phyloP scores from a whole-genome alignment of 129 eudicot genomes.

The Rutidosis leptorrhynchoides region DNA sequence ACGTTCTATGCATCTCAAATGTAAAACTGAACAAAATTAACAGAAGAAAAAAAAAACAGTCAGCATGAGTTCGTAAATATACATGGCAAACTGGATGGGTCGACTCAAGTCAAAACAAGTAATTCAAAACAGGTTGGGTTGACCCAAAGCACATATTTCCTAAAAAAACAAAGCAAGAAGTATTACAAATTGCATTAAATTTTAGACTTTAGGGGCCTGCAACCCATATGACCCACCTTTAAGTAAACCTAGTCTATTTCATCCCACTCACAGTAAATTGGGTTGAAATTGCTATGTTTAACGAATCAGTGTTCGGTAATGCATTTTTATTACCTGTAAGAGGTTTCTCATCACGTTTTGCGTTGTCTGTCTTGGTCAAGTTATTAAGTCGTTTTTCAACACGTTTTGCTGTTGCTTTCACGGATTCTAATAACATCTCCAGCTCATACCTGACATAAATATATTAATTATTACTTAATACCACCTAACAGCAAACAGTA shows the following conservation, averaged over 20 bases:
- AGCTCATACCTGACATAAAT: conserved; percentile 71
- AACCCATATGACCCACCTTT: background rate
- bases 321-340: conserved; percentile 55
- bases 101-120: background rate
- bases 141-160: background rate
- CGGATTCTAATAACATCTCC: conserved; percentile 88
- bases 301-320: background rate
- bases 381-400: conserved; percentile 72
- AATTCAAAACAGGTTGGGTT: background rate
- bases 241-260: background rate
- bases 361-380: conserved; percentile 40
- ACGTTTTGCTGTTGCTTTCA: conserved; percentile 59
- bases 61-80: background rate
- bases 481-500: conserved; percentile 14
- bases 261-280: background rate
- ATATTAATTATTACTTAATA: conserved; percentile 8
- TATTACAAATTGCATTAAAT: too few relatives aligned
- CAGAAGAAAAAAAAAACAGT: background rate
- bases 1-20: conserved; percentile 94
- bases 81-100: background rate
- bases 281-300: background rate
- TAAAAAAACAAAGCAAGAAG: conserved; percentile 12
- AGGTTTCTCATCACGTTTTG: conserved; percentile 58
- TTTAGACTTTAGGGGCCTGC: background rate
- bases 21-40: conserved; percentile 50